Evolutionary conservation across 306 rosid genomes (phyloP), one percentile per base, ranked within the genome.

Genomic region (Psophocarpus tetragonolobus): DNA sequence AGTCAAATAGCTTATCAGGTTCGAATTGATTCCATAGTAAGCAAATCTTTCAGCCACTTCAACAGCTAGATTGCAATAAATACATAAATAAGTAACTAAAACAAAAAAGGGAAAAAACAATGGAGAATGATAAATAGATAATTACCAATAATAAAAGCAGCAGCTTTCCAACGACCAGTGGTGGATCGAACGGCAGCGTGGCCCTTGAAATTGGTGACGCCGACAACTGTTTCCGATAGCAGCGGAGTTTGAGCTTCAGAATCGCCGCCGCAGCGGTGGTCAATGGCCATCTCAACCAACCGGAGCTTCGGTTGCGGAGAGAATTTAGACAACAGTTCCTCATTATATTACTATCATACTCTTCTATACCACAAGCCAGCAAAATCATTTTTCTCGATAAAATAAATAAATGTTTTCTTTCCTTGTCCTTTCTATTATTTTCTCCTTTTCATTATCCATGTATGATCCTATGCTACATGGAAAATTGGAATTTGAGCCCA

Each of bases 101-200:
- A n/a, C 11, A 33, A n/a, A n/a, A n/a, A n/a, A n/a, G n/a, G n/a
- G n/a, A n/a, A 11, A 11, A 32, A 50, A 38, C 14, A 4, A 8
- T 23, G 15, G 14, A 2, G 30, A 53, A 51, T 0, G 4, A 29
- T 4, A 1, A 4, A 29, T 29, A 50, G 24, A 50, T 29, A 9
- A 53, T 23, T 74, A 86, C 86, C 80, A 2, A 85, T 83, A n/a
- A 89, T 76, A 60, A 85, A 85, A 11, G 58, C 41, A 8, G 91
- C 88, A 1, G 93, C 82, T 73, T 79, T 70, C 93, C 93, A 89
- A 11, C 88, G 76, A n/a, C 91, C 91, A 27, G 77, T 83, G 14
- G 8, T 30, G 12, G 85, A 72, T 50, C 88, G 77, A 10, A 44
- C 64, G 3, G 61, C 89, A 0, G 83, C 79, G 1, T 44, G 84